A percentile compares a stretch with the other conserved stretches of the same genome.
Evolutionary conservation across 2,329 filamentous ascomycete species (phyloP).

Genomic region (Nemania serpens): DNA sequence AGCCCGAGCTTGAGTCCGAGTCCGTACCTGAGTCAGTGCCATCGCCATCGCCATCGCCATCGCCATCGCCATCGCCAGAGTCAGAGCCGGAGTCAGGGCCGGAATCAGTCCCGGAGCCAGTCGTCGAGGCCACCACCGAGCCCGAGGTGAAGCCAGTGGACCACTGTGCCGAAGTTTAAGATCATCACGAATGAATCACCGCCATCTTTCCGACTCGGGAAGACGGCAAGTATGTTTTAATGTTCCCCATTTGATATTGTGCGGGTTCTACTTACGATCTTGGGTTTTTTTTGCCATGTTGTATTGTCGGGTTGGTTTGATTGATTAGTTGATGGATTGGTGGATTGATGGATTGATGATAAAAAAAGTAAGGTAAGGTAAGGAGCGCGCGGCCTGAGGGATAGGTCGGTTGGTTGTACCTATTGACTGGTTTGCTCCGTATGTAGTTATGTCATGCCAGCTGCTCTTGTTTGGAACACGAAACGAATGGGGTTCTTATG

Average conservation of each 20-base stretch:
- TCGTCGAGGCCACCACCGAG: neutral
- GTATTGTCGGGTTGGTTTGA: neutral
- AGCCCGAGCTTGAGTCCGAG: neutral
- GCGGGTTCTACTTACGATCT: neutral
- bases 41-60: no score
- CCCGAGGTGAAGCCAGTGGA: neutral
- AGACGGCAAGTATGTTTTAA: constrained; percentile 6
- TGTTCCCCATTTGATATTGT: neutral
- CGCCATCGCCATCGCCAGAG: neutral
- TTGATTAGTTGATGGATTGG: no score
- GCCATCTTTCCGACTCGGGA: neutral
- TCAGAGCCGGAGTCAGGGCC: neutral
- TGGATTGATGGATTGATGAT: constrained; percentile 7
- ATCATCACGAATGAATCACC: neutral
- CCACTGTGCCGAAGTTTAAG: neutral
- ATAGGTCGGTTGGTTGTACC: no score
- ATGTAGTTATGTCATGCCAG: neutral
- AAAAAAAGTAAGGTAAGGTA: neutral
- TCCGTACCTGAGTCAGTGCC: neutral
- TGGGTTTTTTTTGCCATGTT: neutral
- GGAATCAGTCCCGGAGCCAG: neutral
- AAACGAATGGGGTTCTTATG: no score
- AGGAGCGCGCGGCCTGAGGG: no score
- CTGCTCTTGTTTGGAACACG: neutral
- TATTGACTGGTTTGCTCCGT: no score